Percentiles rank a stretch among this genome's conserved stretches.
Conservation (phyloP, 257 asterid genomes). For the Hygrophila difformis region DNA sequence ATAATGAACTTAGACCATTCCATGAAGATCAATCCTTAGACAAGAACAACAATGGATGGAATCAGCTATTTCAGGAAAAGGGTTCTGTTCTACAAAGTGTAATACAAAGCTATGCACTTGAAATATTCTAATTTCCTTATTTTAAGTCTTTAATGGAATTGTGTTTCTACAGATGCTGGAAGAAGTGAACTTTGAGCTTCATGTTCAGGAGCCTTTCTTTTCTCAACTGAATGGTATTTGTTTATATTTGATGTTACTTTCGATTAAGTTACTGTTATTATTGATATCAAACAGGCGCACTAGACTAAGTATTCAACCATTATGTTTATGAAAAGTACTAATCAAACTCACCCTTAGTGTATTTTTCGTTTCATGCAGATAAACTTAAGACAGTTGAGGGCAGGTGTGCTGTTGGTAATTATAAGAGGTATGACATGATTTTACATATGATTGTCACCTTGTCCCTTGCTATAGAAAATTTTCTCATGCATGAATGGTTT, state of each 20-base stretch:
- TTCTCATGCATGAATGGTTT: neutral
- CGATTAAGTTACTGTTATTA: too few relatives aligned
- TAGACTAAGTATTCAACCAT: too few relatives aligned
- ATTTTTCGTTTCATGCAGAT: constrained; percentile 27
- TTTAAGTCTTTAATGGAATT: neutral
- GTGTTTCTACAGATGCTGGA: constrained; percentile 42
- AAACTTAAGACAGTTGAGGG: constrained; percentile 84
- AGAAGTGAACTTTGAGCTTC: constrained; percentile 68
- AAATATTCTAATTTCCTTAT: too few relatives aligned
- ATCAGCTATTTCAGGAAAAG: constrained; percentile 31
- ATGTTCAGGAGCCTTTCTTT: constrained; percentile 86
- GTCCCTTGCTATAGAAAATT: neutral
- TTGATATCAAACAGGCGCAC: too few relatives aligned
- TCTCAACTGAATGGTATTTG: constrained; percentile 57
- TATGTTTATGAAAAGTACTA: too few relatives aligned
- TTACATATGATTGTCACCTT: neutral
- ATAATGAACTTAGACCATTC: constrained; percentile 18
- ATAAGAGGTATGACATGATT: constrained; percentile 36
- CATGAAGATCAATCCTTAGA: constrained; percentile 25
- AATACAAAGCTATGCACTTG: constrained; percentile 6
- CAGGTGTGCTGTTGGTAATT: constrained; percentile 73
- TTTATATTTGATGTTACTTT: too few relatives aligned
- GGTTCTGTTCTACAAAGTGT: constrained; percentile 50
- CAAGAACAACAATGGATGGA: constrained; percentile 41
- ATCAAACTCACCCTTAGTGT: too few relatives aligned